Evolutionary conservation across 2,329 filamentous ascomycete species (phyloP).

Genomic region (Epichloe hybrida): DNA sequence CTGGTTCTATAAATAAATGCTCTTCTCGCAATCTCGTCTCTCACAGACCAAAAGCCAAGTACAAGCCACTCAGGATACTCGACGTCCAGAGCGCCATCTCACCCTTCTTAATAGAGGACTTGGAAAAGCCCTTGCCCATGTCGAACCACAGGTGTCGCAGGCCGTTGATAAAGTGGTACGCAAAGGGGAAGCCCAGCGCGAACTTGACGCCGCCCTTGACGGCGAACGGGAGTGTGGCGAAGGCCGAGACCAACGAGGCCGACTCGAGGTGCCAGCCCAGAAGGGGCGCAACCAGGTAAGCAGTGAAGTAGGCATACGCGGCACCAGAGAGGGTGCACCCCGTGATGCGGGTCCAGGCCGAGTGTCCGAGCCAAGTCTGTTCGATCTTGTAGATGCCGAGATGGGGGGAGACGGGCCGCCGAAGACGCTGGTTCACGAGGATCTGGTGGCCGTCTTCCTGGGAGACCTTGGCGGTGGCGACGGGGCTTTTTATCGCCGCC

Average conservation of each 20-base stretch:
- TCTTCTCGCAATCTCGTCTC: neutral
- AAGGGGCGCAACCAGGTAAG: conserved; percentile 69
- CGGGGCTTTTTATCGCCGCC: conserved; percentile 11
- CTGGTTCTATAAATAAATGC: neutral
- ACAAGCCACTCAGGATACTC: conserved; percentile 27
- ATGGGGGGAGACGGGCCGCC: conserved; percentile 69
- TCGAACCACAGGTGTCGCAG: conserved; percentile 42
- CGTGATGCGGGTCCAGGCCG: conserved; percentile 70
- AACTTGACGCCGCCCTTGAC: conserved; percentile 46
- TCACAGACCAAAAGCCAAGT: conserved; percentile 36
- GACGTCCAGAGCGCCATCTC: conserved; percentile 37
- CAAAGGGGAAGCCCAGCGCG: conserved; percentile 43
- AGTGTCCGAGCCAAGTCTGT: conserved; percentile 71
- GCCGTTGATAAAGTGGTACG: conserved; percentile 44
- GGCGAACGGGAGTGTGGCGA: conserved; percentile 43
- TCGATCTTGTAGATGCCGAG: conserved; percentile 73
- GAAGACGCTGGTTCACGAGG: conserved; percentile 67
- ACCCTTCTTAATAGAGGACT: conserved; percentile 30
- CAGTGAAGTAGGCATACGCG: conserved; percentile 67
- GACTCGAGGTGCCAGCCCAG: conserved; percentile 52
- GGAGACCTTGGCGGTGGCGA: conserved; percentile 45
- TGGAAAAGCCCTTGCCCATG: conserved; percentile 35
- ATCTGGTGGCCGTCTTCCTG: conserved; percentile 43
- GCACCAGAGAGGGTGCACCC: conserved; percentile 56
- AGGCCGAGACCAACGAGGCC: conserved; percentile 44